Evolutionary conservation across 139 green algal genomes (phyloP).

Genomic region (Chlamydomonas asymmetrica): DNA sequence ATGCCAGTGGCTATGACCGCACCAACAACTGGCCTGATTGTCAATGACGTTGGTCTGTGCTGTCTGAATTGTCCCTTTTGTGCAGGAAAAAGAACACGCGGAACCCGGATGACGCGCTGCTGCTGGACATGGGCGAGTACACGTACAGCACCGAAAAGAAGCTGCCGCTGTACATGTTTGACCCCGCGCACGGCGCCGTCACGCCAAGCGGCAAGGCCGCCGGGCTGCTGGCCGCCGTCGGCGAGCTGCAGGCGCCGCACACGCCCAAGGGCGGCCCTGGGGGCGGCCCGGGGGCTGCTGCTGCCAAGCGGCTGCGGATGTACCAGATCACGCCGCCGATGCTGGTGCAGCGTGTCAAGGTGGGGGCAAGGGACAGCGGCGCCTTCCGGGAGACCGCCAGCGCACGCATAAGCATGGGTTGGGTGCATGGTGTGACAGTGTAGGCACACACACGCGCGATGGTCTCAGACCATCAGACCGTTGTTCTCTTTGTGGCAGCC

Average conservation of each 20-base stretch:
- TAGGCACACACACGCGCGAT: no score
- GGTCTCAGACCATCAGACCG: no score
- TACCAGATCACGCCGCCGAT: conserved; percentile 25
- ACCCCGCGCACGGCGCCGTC: neutral
- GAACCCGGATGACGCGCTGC: conserved; percentile 27
- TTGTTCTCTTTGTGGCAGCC: no score
- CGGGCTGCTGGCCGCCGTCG: conserved; percentile 10
- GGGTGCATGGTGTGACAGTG: no score
- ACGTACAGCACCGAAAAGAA: conserved; percentile 6
- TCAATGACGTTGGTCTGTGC: no score
- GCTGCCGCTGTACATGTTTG: conserved; percentile 9
- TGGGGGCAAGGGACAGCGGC: no score
- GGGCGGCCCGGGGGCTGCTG: neutral
- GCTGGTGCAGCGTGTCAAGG: conserved; percentile 18
- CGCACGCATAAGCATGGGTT: no score
- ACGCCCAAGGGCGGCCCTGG: conserved; percentile 9
- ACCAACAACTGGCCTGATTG: no score
- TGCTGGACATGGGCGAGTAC: conserved; percentile 55
- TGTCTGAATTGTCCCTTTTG: no score
- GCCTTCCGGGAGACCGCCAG: no score
- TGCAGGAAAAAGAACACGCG: conserved; percentile 13
- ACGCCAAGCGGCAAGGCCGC: neutral
- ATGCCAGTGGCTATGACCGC: no score
- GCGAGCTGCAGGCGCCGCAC: neutral
- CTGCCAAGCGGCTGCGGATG: conserved; percentile 18